A percentile compares a stretch with the other conserved stretches of the same genome.
Conservation (phyloP, 345 rosid genomes). For the Euphorbia tirucalli region DNA sequence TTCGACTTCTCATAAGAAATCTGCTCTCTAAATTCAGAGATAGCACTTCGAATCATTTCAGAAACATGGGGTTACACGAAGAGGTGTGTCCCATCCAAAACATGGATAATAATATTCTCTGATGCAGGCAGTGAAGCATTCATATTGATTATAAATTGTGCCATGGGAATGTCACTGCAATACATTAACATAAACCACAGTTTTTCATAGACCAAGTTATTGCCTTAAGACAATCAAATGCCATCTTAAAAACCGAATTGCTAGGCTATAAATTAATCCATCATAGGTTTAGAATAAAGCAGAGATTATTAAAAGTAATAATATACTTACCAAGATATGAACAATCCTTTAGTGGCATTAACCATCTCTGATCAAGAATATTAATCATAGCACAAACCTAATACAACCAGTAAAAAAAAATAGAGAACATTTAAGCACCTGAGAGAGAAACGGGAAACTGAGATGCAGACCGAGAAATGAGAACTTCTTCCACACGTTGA, state of each 20-base stretch:
- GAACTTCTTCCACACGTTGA: too few relatives aligned
- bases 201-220: background rate
- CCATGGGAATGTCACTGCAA: conserved; percentile 80
- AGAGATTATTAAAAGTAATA: background rate
- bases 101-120: conserved; percentile 75
- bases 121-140: conserved; percentile 66
- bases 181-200: background rate
- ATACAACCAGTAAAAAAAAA: background rate
- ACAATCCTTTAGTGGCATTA: conserved; percentile 79
- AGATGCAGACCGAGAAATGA: too few relatives aligned
- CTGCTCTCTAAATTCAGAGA: conserved; percentile 79
- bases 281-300: background rate
- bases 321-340: conserved; percentile 59
- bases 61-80: conserved; percentile 74
- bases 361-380: conserved; percentile 47
- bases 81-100: conserved; percentile 64
- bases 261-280: background rate
- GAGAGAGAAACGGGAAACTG: too few relatives aligned
- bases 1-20: conserved; percentile 83
- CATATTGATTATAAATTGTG: conserved; percentile 72
- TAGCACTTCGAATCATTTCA: conserved; percentile 67
- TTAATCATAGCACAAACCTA: background rate
- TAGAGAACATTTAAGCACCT: background rate
- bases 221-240: background rate
- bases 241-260: background rate